Base-by-base conservation (phyloP, 106 monocot species). In the Ottelia alismoides region DNA sequence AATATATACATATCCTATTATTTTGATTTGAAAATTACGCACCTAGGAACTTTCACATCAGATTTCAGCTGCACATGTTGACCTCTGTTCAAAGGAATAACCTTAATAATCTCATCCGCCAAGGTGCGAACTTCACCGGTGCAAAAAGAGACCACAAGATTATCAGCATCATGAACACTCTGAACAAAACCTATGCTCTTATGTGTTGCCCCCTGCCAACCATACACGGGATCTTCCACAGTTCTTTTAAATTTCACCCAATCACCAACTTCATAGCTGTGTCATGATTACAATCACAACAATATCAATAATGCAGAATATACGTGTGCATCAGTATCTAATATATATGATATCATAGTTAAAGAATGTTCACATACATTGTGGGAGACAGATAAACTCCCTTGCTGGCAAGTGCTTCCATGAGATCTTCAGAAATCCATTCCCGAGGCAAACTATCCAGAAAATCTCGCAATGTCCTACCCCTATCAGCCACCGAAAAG, bases 401-500 rank as follows among this genome's bases (percentile, higher is more conserved):
- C 80, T 73, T 89, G 46, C 44, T 62, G n/a, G 43, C 65, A 43
- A 98, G 79, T 20, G 85, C 81, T 77, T 98, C 98, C 86, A 98
- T 83, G 58, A 98, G 61, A 46, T 90, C 90, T 80, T 98, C 98
- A 26, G 85, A 85, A 49, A 98, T 98, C 98, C 98, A 98, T 68
- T 98, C 98, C 60, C 98, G 78, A 68, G 98, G 98, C 7, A 98
- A 64, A 26, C 72, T 51, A 60, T 98, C 98, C 21, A 98, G 53
- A 75, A 69, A 85, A 73, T 98, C 90, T 63, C 79, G 55, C 49
- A 98, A 85, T 48, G 90, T 90, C 82, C 78, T 80, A 17, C 98
- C 98, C 62, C 98, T 98, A 65, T n/a, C 64, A 68, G 25, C 27
- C 40, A 43, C 40, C 6, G 16, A 43, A n/a, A n/a, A n/a, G n/a